A percentile compares a stretch with the other conserved stretches of the same genome.
phyloP scores from a whole-genome alignment of 371 early-diverging fungal genomes.

The Mucor mucedo region DNA sequence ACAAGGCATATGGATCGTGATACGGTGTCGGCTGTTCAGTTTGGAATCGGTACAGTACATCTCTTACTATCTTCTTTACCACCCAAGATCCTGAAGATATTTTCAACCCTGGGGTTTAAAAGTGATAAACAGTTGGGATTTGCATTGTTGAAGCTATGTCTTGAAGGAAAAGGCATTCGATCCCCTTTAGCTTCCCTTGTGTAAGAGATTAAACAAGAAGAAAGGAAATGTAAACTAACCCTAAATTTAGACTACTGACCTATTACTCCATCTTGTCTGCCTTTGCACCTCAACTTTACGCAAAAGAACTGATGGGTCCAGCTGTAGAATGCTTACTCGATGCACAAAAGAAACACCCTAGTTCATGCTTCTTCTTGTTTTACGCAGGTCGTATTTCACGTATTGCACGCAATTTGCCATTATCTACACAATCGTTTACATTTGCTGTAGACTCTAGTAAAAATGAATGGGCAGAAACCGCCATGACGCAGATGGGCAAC shows the following conservation, averaged over 20 bases:
- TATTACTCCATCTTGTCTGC: constrained; percentile 60
- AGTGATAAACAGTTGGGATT: constrained; percentile 65
- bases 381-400: constrained; percentile 62
- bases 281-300: constrained; percentile 50
- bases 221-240: neutral
- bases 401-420: constrained; percentile 52
- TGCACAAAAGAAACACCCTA: constrained; percentile 58
- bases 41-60: constrained; percentile 66
- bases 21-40: constrained; percentile 54
- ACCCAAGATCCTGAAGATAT: constrained; percentile 57
- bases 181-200: constrained; percentile 65
- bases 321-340: constrained; percentile 63
- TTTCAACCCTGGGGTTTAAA: constrained; percentile 59
- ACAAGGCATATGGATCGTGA: constrained; percentile 52
- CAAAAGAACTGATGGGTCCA: constrained; percentile 45
- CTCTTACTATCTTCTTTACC: constrained; percentile 65
- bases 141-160: constrained; percentile 57
- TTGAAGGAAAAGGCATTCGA: constrained; percentile 62
- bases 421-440: constrained; percentile 59
- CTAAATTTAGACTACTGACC: constrained; percentile 33
- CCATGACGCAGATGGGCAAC: constrained; percentile 57
- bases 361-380: constrained; percentile 65
- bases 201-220: constrained; percentile 30
- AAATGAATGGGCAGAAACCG: constrained; percentile 59
- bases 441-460: constrained; percentile 56